phyloP scores from a whole-genome alignment of 257 asterid genomes.

The Misopates orontium region DNA sequence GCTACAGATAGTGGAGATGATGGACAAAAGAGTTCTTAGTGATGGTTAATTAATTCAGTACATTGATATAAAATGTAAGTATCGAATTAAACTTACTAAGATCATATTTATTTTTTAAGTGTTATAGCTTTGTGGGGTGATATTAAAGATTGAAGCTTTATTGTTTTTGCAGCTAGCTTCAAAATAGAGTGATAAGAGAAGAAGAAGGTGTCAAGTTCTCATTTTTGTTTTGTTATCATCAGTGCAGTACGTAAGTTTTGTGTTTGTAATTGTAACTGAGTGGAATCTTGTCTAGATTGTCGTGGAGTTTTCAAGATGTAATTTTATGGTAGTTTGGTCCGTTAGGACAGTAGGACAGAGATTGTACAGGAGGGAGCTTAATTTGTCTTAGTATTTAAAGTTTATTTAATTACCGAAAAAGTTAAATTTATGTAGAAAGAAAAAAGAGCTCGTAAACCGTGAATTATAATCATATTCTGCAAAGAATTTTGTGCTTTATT shows the following conservation, averaged over 20 bases:
- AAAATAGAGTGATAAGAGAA: constrained; percentile 11
- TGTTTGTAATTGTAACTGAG: constrained; percentile 12
- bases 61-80: too few relatives aligned
- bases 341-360: constrained; percentile 25
- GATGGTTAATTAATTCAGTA: neutral
- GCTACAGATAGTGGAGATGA: constrained; percentile 45
- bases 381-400: constrained; percentile 28
- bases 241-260: neutral
- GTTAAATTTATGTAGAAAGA: neutral
- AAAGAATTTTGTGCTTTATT: neutral
- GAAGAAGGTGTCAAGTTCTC: constrained; percentile 37
- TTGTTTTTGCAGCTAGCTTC: constrained; percentile 28
- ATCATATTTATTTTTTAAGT: too few relatives aligned
- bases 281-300: constrained; percentile 30
- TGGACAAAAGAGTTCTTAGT: constrained; percentile 46
- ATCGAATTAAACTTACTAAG: too few relatives aligned
- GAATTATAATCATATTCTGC: neutral
- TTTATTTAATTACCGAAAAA: neutral
- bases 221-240: constrained; percentile 10
- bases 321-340: constrained; percentile 43
- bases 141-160: neutral
- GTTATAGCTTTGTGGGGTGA: too few relatives aligned
- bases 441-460: constrained; percentile 1
- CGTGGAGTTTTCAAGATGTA: constrained; percentile 45
- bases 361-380: constrained; percentile 47